Evolutionary conservation across 768 basidiomycete genomes (phyloP), one percentile per base, ranked within the genome.

Genomic region (Cystofilobasidium capitatum): DNA sequence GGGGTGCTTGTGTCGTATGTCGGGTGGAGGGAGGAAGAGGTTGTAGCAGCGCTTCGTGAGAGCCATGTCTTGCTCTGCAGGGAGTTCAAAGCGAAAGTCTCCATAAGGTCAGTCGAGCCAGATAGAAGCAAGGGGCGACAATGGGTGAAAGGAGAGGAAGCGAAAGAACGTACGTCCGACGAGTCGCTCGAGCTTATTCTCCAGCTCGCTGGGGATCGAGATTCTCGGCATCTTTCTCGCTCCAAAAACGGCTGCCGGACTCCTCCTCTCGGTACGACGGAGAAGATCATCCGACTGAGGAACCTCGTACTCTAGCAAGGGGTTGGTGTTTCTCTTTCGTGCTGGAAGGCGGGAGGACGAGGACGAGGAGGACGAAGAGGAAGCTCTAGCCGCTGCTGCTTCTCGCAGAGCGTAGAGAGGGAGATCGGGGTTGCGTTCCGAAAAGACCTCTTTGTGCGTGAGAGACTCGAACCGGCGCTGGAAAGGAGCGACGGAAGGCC

Each of bases 141-240:
- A 49, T 49, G 9, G 29, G 47, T 17, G 16, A n/a, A 8, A n/a
- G 22, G 47, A 8, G 6, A 49, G 29, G 5, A 22, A n/a, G n/a
- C 10, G 42, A 22, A 2, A 0, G 36, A 24, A 63, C 55, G 37
- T 26, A 68, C 66, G 17, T 37, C 47, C 57, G 31, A 64, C 58
- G 1, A 69, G 44, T 20, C 57, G 58, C 58, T 69, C 68, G 55
- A 69, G 57, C 36, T 69, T 69, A n/a, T 64, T 69, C 63, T 64
- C 68, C 0, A 69, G 58, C 47, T 69, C 68, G 44, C 57, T 60
- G 24, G 68, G 68, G 12, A 69, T 1, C 17, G 35, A 36, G 62
- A 69, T 64, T 2, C 62, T 44, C 13, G 68, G 68, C 62, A 69
- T 64, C 57, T 60, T 44, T 36, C 58, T 58, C 22, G 40, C 35